Percentiles rank a stretch among this genome's conserved stretches.
phyloP scores from a whole-genome alignment of 441 rosid species.

The Adansonia madagascariensis region DNA sequence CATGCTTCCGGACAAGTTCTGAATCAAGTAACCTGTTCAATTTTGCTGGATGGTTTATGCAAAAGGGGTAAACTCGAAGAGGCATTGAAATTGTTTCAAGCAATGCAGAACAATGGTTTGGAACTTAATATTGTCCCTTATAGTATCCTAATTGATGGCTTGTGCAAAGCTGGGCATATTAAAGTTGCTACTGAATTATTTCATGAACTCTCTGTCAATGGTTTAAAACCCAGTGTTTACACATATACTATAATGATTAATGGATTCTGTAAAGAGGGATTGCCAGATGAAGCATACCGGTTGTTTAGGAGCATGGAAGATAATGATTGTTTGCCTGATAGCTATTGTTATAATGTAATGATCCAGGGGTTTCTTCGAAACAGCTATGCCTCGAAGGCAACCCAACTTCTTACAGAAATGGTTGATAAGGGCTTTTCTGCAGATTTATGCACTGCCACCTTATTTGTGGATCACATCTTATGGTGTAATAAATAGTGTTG shows the following conservation, averaged over 20 bases:
- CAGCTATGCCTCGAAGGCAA: neutral
- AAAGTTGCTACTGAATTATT: neutral
- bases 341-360: neutral
- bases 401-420: neutral
- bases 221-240: neutral
- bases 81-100: neutral
- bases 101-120: neutral
- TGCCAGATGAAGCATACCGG: neutral
- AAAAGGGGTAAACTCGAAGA: neutral
- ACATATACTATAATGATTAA: constrained; percentile 7
- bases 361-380: constrained; percentile 1
- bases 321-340: constrained; percentile 6
- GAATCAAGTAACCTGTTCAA: neutral
- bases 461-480: neutral
- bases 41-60: constrained; percentile 11
- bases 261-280: neutral
- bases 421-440: neutral
- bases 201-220: neutral
- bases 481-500: neutral
- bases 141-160: neutral
- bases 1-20: neutral
- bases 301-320: constrained; percentile 7
- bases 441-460: neutral
- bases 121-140: neutral
- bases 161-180: constrained; percentile 9